Conservation (phyloP, 208 protist genomes). For the Acanthamoeba quina region DNA sequence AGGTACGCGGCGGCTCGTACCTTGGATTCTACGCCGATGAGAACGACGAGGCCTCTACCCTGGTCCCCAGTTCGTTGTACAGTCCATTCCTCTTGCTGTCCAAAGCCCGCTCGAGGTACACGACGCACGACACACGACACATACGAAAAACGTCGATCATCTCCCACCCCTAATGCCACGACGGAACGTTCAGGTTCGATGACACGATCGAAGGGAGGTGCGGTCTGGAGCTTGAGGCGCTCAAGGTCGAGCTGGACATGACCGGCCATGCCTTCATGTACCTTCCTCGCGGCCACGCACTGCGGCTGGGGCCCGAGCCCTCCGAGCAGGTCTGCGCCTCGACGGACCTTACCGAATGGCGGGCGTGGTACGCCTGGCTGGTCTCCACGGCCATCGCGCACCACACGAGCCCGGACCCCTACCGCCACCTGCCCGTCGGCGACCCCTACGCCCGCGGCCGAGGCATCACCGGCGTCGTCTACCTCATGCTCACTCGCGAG, state of each 20-base stretch:
- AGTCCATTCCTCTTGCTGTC: background rate
- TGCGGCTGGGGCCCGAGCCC: background rate
- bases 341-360: background rate
- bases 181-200: background rate
- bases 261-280: background rate
- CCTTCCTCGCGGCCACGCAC: background rate
- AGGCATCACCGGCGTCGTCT: background rate
- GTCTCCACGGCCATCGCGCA: background rate
- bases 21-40: background rate
- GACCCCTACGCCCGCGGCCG: slow-evolving; percentile 21
- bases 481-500: slow-evolving; percentile 4
- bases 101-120: slow-evolving; percentile 4
- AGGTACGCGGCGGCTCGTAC: background rate
- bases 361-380: slow-evolving; percentile 8
- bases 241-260: slow-evolving; percentile 1
- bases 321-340: background rate
- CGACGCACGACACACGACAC: no score
- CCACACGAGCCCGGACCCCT: background rate
- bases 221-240: background rate
- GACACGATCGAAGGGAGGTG: background rate
- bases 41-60: background rate
- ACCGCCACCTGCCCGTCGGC: background rate
- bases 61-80: background rate
- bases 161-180: no score
- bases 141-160: background rate